A percentile compares a stretch with the other conserved stretches of the same genome.
phyloP scores from a whole-genome alignment of 192 early-diverging fungal genomes.

The Umbelopsis ramanniana region DNA sequence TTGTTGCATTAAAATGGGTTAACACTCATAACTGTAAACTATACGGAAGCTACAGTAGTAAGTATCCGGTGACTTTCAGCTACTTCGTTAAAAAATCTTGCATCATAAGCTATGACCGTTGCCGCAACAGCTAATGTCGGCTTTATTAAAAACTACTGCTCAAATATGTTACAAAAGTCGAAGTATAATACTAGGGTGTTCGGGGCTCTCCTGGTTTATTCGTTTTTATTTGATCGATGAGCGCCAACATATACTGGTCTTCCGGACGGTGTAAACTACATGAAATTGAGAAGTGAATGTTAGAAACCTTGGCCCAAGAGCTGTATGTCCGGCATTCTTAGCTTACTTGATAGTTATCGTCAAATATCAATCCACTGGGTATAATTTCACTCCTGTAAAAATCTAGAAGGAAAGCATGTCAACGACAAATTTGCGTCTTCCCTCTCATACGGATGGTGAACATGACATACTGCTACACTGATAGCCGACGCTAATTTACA shows the following conservation, averaged over 20 bases:
- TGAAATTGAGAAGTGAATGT: neutral
- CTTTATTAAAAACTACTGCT: too few relatives aligned
- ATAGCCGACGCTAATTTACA: constrained; percentile 49
- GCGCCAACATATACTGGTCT: constrained; percentile 31
- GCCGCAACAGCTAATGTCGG: too few relatives aligned
- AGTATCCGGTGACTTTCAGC: too few relatives aligned
- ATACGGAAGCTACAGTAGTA: too few relatives aligned
- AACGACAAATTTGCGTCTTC: neutral
- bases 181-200: neutral
- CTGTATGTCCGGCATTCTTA: neutral
- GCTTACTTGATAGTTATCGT: constrained; percentile 50
- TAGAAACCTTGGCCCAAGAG: too few relatives aligned
- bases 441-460: neutral
- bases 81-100: too few relatives aligned
- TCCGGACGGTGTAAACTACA: constrained; percentile 34
- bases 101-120: too few relatives aligned
- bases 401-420: constrained; percentile 19
- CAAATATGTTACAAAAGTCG: too few relatives aligned
- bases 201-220: neutral
- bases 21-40: too few relatives aligned
- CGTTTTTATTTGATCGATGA: constrained; percentile 18
- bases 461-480: constrained; percentile 56
- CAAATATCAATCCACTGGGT: constrained; percentile 53
- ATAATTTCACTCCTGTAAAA: constrained; percentile 57
- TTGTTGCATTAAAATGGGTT: too few relatives aligned